Evolutionary conservation across 306 rosid species (phyloP).

Genomic region (Glycine soja): DNA sequence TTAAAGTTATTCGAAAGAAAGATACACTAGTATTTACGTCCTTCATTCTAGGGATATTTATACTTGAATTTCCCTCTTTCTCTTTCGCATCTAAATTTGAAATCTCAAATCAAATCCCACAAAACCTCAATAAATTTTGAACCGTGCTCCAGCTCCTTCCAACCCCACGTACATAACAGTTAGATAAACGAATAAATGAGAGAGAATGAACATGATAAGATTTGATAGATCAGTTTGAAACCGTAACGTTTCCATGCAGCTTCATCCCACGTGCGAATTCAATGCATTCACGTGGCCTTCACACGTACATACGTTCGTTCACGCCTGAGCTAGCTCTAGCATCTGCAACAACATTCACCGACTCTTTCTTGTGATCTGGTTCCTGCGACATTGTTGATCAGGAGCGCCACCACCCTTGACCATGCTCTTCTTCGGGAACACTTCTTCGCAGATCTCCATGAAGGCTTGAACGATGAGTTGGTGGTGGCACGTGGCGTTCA

Average conservation of each 20-base stretch:
- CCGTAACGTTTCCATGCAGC: constrained; percentile 32
- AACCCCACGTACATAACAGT: neutral
- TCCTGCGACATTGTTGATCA: neutral
- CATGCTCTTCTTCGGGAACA: constrained; percentile 35
- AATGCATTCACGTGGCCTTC: constrained; percentile 45
- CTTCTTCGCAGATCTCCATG: constrained; percentile 55
- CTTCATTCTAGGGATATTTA: neutral
- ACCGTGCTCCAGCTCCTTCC: neutral
- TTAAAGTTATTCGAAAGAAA: neutral
- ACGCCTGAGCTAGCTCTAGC: too few species aligned
- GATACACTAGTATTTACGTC: neutral
- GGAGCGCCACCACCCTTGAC: neutral
- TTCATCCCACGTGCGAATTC: constrained; percentile 48
- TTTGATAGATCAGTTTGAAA: neutral
- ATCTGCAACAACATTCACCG: constrained; percentile 2
- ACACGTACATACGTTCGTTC: neutral
- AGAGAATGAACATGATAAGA: neutral
- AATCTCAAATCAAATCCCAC: neutral
- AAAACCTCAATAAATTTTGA: neutral
- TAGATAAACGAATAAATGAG: neutral
- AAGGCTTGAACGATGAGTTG: constrained; percentile 54
- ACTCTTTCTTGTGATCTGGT: neutral
- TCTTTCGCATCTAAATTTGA: neutral
- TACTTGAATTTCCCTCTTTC: neutral
- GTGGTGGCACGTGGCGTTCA: constrained; percentile 59